Evolutionary conservation across 305 asterid species (phyloP).

Genomic region (Fraxinus dipetala): DNA sequence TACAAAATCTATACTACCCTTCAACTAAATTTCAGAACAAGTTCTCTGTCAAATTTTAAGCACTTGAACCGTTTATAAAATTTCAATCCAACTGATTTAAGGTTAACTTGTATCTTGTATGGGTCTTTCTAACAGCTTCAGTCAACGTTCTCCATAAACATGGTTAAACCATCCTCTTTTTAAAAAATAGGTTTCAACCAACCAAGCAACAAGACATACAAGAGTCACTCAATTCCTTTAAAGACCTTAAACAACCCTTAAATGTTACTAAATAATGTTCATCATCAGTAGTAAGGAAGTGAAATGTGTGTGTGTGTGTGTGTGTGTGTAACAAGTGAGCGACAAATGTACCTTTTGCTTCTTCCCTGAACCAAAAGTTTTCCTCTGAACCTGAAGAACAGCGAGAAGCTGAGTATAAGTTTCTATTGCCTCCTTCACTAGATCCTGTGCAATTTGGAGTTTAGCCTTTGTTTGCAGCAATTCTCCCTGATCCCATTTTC

Average conservation of each 20-base stretch:
- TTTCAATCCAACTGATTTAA: not conserved
- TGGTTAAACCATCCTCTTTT: not conserved
- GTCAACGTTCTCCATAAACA: slow-evolving; percentile 8
- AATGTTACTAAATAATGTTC: not conserved
- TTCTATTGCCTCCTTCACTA: slow-evolving; percentile 64
- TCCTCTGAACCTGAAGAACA: slow-evolving; percentile 70
- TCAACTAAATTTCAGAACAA: not conserved
- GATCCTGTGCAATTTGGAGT: slow-evolving; percentile 72
- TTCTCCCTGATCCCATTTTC: slow-evolving; percentile 82
- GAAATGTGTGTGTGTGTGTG: not conserved
- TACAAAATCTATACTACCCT: not conserved
- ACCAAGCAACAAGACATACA: slow-evolving; percentile 13
- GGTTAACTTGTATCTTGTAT: not conserved
- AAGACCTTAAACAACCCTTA: not conserved
- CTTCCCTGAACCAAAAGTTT: slow-evolving; percentile 50
- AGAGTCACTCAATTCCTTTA: not conserved
- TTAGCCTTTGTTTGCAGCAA: slow-evolving; percentile 79
- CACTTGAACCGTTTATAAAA: not conserved
- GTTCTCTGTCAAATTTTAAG: not conserved
- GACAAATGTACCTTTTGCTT: slow-evolving; percentile 43
- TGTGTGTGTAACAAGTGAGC: slow-evolving; percentile 1
- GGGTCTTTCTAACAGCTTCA: not conserved
- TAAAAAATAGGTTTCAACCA: not conserved
- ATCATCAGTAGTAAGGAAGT: not conserved
- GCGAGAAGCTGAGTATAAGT: slow-evolving; percentile 76